Conservation (phyloP, 768 basidiomycete species). For the Leccinum pellstonianum region DNA sequence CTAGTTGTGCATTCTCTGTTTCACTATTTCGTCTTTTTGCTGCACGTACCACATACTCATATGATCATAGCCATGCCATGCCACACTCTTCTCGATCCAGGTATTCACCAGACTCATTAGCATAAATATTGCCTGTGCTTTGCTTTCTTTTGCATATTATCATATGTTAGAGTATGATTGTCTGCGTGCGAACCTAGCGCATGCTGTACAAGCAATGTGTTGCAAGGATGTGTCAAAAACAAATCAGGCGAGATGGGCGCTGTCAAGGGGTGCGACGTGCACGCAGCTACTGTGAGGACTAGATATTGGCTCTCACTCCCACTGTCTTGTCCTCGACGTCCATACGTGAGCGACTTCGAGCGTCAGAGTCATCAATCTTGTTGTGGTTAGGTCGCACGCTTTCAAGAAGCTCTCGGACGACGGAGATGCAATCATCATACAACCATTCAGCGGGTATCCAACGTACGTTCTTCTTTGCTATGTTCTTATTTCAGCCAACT, state of each 20-base stretch:
- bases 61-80: slow-evolving; percentile 26
- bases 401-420: neutral
- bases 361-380: neutral
- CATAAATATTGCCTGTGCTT: slow-evolving; percentile 24
- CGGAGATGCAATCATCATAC: slow-evolving; percentile 29
- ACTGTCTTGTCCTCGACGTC: neutral
- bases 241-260: slow-evolving; percentile 26
- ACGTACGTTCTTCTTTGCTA: neutral
- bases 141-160: slow-evolving; percentile 42
- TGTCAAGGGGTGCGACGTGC: slow-evolving; percentile 10
- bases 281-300: neutral
- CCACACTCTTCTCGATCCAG: slow-evolving; percentile 25
- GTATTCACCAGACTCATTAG: slow-evolving; percentile 29
- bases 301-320: neutral
- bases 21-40: slow-evolving; percentile 30
- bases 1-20: slow-evolving; percentile 27
- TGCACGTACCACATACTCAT: slow-evolving; percentile 34
- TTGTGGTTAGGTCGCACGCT: neutral
- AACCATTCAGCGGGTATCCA: slow-evolving; percentile 32
- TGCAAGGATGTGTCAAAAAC: neutral
- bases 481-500: neutral
- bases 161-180: slow-evolving; percentile 39
- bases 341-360: neutral
- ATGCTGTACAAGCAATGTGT: slow-evolving; percentile 15
- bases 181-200: slow-evolving; percentile 11